A percentile compares a stretch with the other conserved stretches of the same genome.
Conservation (phyloP, 345 rosid species). For the Toxicodendron radicans region DNA sequence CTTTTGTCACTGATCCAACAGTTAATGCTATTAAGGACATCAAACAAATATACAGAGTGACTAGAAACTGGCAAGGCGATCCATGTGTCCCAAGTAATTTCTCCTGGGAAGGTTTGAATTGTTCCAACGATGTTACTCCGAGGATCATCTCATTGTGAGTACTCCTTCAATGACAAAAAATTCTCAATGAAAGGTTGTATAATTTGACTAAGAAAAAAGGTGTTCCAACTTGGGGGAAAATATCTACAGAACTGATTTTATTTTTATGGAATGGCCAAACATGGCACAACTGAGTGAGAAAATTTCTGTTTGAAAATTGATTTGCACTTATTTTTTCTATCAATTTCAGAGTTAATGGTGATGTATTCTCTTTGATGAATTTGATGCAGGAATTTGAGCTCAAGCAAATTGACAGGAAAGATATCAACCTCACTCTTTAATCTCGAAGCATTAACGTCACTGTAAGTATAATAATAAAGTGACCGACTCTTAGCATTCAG, state of each 20-base stretch:
- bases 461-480: too few species aligned
- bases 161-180: not conserved
- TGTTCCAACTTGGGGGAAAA: not conserved
- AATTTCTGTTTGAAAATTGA: too few species aligned
- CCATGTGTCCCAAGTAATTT: not conserved
- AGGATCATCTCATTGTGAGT: not conserved
- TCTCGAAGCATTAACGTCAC: not conserved
- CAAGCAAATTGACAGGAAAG: constrained; percentile 32
- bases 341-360: not conserved
- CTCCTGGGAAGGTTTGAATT: not conserved
- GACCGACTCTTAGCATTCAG: not conserved
- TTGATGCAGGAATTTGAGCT: constrained; percentile 32
- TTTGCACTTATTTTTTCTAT: too few species aligned
- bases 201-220: not conserved
- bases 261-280: not conserved
- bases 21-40: constrained; percentile 25
- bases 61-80: not conserved
- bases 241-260: not conserved
- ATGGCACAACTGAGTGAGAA: too few species aligned
- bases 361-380: too few species aligned
- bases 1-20: not conserved
- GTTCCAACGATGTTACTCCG: not conserved
- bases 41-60: constrained; percentile 15
- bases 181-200: not conserved
- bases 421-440: too few species aligned